Percentiles rank a stretch among this genome's conserved stretches.
These are phyloP conservation scores for Catenaria anguillulae DNA, from an alignment of 371 early-diverging fungal species.

Conservation along the genomic window DNA sequence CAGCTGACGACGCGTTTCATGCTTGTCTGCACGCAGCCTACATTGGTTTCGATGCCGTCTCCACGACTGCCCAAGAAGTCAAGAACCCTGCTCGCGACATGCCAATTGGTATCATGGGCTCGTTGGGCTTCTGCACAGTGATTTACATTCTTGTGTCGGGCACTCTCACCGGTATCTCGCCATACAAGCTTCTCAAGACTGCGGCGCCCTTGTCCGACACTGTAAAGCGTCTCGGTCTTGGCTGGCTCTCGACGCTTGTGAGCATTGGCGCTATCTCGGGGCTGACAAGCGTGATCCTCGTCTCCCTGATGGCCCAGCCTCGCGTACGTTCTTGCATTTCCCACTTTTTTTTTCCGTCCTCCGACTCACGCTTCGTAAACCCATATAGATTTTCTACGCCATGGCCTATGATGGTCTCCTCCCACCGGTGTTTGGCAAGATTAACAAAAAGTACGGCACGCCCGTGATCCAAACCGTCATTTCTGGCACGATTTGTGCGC, in stretches of 20 bases:
- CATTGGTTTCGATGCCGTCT: conserved; percentile 9
- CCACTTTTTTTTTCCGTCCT: too few species aligned
- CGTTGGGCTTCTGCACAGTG: conserved; percentile 4
- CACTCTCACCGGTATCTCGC: neutral
- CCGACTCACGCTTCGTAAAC: conserved; percentile 6
- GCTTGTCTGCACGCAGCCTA: neutral
- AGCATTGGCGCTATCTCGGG: neutral
- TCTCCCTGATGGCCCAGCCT: neutral
- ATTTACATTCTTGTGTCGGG: conserved; percentile 8
- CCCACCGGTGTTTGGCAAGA: conserved; percentile 46
- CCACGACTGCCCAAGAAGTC: conserved; percentile 5
- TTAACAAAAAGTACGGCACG: conserved; percentile 47
- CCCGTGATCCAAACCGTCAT: conserved; percentile 56
- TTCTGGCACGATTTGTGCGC: conserved; percentile 47
- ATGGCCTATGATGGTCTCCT: conserved; percentile 79
- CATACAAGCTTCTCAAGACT: neutral
- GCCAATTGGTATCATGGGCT: conserved; percentile 7
- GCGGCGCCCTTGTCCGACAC: conserved; percentile 2
- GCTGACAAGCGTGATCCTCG: neutral
- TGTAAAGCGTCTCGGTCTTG: neutral
- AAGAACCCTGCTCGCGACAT: conserved; percentile 6
- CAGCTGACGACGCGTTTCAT: too few species aligned
- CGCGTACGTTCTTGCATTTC: conserved; percentile 40
- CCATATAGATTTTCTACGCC: conserved; percentile 32
- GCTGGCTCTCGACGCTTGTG: neutral